These are phyloP conservation scores for Fraxinus velutina DNA, from an alignment of 305 asterid species.

Conservation along the genomic window DNA sequence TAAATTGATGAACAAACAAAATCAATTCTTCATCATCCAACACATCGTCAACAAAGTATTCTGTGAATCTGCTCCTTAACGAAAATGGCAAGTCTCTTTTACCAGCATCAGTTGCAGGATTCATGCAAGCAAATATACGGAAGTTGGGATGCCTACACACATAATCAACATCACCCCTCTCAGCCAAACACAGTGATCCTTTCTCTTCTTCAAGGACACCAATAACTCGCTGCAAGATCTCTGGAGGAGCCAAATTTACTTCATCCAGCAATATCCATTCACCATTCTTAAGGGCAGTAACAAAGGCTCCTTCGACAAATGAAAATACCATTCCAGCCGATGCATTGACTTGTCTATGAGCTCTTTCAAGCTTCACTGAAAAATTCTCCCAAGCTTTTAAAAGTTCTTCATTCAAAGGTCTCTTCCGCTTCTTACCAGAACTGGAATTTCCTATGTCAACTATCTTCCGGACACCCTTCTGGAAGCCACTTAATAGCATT, in stretches of 20 bases:
- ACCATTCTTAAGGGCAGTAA: conserved; percentile 80
- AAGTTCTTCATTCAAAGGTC: conserved; percentile 55
- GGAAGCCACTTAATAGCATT: conserved; percentile 57
- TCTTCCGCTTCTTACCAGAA: conserved; percentile 70
- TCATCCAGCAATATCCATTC: conserved; percentile 98
- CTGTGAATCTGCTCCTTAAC: conserved; percentile 84
- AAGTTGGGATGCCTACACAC: conserved; percentile 63
- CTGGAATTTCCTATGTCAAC: conserved; percentile 49
- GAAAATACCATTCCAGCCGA: conserved; percentile 90
- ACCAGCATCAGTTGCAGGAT: conserved; percentile 99
- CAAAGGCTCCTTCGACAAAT: conserved; percentile 93
- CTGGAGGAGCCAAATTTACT: conserved; percentile 98
- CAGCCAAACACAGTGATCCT: conserved; percentile 90
- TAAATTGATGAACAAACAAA: conserved; percentile 63
- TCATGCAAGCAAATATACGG: conserved; percentile 97
- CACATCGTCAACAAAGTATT: conserved; percentile 86
- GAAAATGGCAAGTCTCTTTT: conserved; percentile 81
- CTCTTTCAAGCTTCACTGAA: conserved; percentile 59
- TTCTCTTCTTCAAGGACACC: conserved; percentile 90
- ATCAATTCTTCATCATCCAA: conserved; percentile 79
- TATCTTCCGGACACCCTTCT: conserved; percentile 45
- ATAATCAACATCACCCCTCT: conserved; percentile 85
- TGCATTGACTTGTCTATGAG: conserved; percentile 58
- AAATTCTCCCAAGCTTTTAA: conserved; percentile 62
- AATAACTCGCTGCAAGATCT: conserved; percentile 83